These are phyloP conservation scores for Leptographium lundbergii DNA, from an alignment of 2,329 filamentous ascomycete species.

Conservation along the genomic window DNA sequence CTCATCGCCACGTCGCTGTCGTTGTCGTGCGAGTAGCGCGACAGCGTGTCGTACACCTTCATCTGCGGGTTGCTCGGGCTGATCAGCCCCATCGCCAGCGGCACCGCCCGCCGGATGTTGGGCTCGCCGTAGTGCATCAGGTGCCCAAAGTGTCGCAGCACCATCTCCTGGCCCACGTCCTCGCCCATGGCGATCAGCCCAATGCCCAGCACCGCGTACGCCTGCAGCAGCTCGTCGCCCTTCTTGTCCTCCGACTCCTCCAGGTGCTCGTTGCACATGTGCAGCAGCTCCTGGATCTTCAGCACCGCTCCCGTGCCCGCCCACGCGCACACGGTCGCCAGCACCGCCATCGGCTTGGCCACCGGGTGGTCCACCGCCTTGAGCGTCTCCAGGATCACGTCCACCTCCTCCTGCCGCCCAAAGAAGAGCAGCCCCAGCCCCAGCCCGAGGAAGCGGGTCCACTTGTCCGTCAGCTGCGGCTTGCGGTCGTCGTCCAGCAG, in stretches of 20 bases:
- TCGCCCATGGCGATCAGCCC: conserved; percentile 96
- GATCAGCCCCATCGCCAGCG: conserved; percentile 89
- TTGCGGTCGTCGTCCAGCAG: conserved; percentile 87
- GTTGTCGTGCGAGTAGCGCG: conserved; percentile 95
- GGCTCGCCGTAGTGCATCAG: conserved; percentile 98
- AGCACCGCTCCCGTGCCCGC: conserved; percentile 93
- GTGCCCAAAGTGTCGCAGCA: conserved; percentile 91
- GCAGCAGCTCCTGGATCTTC: conserved; percentile 92
- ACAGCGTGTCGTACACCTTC: conserved; percentile 98
- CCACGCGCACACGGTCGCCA: conserved; percentile 96
- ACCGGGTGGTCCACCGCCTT: conserved; percentile 97
- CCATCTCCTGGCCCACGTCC: conserved; percentile 97
- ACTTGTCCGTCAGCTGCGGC: conserved; percentile 90
- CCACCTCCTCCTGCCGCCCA: conserved; percentile 95
- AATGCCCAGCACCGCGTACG: conserved; percentile 89
- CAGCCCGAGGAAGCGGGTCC: conserved; percentile 92
- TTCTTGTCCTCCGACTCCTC: conserved; percentile 92
- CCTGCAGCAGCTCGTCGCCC: conserved; percentile 87
- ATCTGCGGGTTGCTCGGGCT: conserved; percentile 98
- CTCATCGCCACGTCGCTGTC: conserved; percentile 98
- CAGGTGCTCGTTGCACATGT: conserved; percentile 96
- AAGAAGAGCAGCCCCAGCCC: conserved; percentile 92
- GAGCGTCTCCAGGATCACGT: conserved; percentile 89
- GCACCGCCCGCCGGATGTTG: conserved; percentile 93
- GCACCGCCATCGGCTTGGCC: conserved; percentile 86